Evolutionary conservation across 306 rosid genomes (phyloP), one percentile per base, ranked within the genome.

Genomic region (Senna tora): DNA sequence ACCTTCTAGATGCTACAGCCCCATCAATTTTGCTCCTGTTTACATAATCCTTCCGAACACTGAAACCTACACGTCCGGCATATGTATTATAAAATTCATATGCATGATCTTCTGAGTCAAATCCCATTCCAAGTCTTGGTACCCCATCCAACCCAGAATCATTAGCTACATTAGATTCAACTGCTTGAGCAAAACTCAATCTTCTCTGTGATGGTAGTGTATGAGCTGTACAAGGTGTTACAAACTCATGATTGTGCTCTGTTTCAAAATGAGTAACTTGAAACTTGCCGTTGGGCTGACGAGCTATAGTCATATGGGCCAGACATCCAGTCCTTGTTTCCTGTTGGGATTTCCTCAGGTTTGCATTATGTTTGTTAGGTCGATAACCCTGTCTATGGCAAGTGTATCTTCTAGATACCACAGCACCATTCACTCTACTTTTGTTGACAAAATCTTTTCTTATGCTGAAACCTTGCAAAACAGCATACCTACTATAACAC

Each of bases 21-120:
- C 88, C 90, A 74, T 88, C 90, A 66, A 87, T 70, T 82, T 85
- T 87, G 72, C 92, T 87, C 71, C 85, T 85, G 79, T 88, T 85
- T 63, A 83, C 90, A 79, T 88, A 85, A 83, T 85, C 88, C 72
- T 85, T 88, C 68, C 86, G 74, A n/a, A 88, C 88, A 79, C 86
- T 88, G 59, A 88, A 88, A 25, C 92, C 90, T 67, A 88, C 75
- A 12, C 30, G 73, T 60, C 88, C 86, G 46, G 90, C 90, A 79
- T 88, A 88, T 8, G 75, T 8, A 75, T 85, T 85, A 74, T 88
- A 88, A 65, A 88, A 85, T 17, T 81, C 86, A 78, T 83, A 88
- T 0, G 92, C 90, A 71, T 74, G 77, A 73, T 79, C 85, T 67
- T 88, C 88, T 0, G 90, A 73, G 56, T 79, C 85, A 60, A 88